Evolutionary conservation across 2,329 filamentous ascomycete genomes (phyloP).

Genomic region (Alternaria alternata): DNA sequence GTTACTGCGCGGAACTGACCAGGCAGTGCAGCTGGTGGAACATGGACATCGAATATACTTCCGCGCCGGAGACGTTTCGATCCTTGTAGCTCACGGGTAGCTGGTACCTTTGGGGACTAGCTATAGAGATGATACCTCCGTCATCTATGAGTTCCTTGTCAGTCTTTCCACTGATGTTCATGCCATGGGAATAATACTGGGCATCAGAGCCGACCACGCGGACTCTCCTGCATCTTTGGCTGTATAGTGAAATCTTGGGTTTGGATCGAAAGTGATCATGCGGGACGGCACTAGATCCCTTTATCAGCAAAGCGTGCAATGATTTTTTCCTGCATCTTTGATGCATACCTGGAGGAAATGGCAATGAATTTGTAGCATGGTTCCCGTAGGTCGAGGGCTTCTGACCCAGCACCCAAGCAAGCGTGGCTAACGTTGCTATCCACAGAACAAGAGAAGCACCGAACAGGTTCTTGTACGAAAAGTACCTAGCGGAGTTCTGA

Average conservation of each 20-base stretch:
- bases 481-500: neutral
- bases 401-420: constrained; percentile 3
- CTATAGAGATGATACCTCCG: constrained; percentile 7
- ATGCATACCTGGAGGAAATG: constrained; percentile 6
- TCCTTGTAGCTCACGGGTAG: constrained; percentile 13
- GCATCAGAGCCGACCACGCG: constrained; percentile 9
- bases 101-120: constrained; percentile 6
- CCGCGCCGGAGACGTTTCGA: constrained; percentile 3
- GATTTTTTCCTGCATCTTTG: neutral
- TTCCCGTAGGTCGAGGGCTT: neutral
- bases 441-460: neutral
- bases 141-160: constrained; percentile 3
- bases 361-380: constrained; percentile 1
- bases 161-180: neutral
- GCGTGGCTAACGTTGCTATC: neutral
- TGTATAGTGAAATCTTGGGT: constrained; percentile 11
- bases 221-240: constrained; percentile 2
- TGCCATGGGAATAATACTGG: constrained; percentile 1
- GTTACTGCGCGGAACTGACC: neutral
- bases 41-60: constrained; percentile 16
- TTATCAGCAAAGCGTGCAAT: neutral
- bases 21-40: constrained; percentile 15
- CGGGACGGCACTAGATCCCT: constrained; percentile 6
- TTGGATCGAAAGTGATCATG: neutral
- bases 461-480: constrained; percentile 5